phyloP scores from a whole-genome alignment of 2,329 filamentous ascomycete genomes.

The Ophiostoma novo-ulmi region DNA sequence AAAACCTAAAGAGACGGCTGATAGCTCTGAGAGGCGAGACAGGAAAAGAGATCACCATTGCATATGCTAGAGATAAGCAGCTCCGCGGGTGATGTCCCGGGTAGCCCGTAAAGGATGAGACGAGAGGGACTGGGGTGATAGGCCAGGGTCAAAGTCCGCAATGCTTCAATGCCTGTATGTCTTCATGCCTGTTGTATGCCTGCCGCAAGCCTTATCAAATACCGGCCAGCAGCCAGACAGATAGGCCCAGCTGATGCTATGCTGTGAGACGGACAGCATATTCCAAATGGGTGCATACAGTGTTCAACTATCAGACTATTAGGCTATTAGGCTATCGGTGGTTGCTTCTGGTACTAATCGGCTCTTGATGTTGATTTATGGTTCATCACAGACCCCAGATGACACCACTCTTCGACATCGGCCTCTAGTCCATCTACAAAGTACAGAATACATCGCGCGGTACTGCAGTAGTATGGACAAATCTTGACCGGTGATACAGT shows the following conservation, averaged over 20 bases:
- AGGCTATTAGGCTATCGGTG: no score
- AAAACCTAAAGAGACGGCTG: no score
- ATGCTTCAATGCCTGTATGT: no score
- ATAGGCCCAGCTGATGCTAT: not conserved
- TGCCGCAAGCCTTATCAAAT: no score
- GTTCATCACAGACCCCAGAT: not conserved
- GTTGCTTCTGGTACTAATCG: not conserved
- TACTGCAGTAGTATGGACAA: not conserved
- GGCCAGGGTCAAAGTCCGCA: no score
- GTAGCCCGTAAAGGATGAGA: no score
- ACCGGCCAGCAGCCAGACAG: no score
- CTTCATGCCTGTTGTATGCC: no score
- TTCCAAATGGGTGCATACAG: not conserved
- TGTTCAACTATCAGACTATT: not conserved
- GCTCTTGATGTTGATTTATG: not conserved
- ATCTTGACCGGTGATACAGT: not conserved
- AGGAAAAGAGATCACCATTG: no score
- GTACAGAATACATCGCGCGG: not conserved
- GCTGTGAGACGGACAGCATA: not conserved
- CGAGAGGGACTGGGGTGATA: no score
- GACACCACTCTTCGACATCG: not conserved
- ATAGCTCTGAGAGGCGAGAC: no score
- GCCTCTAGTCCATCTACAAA: not conserved
- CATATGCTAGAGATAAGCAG: slow-evolving; percentile 1
- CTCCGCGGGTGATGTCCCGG: not conserved